Percentiles rank a stretch among this genome's conserved stretches.
Conservation (phyloP, 768 basidiomycete species). For the Rhodotorula diobovata region DNA sequence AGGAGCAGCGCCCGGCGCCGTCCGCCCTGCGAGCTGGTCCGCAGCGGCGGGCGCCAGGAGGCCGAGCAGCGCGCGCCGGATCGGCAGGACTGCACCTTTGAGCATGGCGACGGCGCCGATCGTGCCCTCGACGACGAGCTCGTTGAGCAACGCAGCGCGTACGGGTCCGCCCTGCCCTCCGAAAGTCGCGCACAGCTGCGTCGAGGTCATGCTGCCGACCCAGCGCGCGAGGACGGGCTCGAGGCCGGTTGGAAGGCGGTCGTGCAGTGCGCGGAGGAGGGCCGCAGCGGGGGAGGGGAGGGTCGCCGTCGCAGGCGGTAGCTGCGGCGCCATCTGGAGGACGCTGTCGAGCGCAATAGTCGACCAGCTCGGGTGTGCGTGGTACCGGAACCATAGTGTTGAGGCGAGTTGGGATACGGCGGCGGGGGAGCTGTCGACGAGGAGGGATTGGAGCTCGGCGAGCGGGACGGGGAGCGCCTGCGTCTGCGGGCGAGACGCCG, state of each 20-base stretch:
- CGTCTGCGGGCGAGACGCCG: background rate
- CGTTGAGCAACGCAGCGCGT: background rate
- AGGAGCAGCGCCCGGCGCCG: background rate
- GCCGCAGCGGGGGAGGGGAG: background rate
- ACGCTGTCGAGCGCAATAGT: conserved; percentile 11
- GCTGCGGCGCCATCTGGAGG: conserved; percentile 12
- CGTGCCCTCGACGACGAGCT: conserved; percentile 15
- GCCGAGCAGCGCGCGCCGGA: conserved; percentile 1
- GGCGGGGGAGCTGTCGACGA: conserved; percentile 10
- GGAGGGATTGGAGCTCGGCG: conserved; percentile 27
- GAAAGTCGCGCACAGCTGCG: background rate
- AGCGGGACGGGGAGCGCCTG: conserved; percentile 2
- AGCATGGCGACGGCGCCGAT: conserved; percentile 5
- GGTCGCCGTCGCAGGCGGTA: background rate
- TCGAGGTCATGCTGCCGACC: background rate
- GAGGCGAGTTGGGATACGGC: conserved; percentile 18
- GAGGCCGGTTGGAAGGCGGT: conserved; percentile 4
- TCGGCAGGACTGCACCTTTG: conserved; percentile 8
- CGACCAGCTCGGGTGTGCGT: background rate
- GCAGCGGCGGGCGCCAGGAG: background rate
- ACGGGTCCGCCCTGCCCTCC: background rate
- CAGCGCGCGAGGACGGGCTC: conserved; percentile 7
- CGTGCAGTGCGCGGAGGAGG: conserved; percentile 12
- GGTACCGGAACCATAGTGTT: conserved; percentile 9
- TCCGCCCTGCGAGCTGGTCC: too few species aligned